Percentiles rank a stretch among this genome's conserved stretches.
These are phyloP conservation scores for Nepenthes mirabilis DNA, from an alignment of 148 eudicot species.

Conservation along the genomic window DNA sequence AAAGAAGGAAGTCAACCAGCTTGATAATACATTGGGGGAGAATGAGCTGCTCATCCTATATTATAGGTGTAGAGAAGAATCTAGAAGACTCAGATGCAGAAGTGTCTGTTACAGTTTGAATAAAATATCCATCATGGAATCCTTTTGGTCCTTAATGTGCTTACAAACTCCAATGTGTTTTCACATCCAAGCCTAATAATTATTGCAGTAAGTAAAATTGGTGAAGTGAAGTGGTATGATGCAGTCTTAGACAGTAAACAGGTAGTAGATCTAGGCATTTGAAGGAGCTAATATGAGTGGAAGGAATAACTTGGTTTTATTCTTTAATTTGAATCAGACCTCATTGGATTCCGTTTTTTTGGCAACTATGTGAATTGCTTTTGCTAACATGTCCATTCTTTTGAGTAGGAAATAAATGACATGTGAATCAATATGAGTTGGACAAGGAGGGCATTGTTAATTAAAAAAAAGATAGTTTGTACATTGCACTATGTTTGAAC, in stretches of 20 bases:
- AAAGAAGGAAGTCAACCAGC: conserved; percentile 41
- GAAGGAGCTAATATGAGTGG: conserved; percentile 74
- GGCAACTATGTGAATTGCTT: too few species aligned
- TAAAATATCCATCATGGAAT: conserved; percentile 2
- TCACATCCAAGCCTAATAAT: conserved; percentile 38
- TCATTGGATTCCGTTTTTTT: not conserved
- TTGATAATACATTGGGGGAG: conserved; percentile 36
- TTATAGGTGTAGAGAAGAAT: conserved; percentile 39
- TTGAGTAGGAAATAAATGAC: conserved; percentile 79
- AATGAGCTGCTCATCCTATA: conserved; percentile 52
- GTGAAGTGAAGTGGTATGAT: conserved; percentile 70
- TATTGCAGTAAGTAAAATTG: conserved; percentile 53
- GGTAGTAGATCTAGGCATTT: conserved; percentile 75
- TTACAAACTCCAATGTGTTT: conserved; percentile 7
- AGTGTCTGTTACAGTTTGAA: conserved; percentile 24
- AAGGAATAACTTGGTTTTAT: conserved; percentile 59
- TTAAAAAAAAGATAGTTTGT: conserved; percentile 47
- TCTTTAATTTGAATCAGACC: not conserved
- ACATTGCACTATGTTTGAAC: conserved; percentile 28
- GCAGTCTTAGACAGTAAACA: conserved; percentile 75
- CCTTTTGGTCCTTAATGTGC: conserved; percentile 1
- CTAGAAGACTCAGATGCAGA: conserved; percentile 48
- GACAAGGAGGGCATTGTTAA: conserved; percentile 69
- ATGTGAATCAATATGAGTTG: conserved; percentile 69
- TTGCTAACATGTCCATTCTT: conserved; percentile 1